These are phyloP conservation scores for Penicillium sp. DNA, from an alignment of 2,329 filamentous ascomycete species.

Conservation along the genomic window DNA sequence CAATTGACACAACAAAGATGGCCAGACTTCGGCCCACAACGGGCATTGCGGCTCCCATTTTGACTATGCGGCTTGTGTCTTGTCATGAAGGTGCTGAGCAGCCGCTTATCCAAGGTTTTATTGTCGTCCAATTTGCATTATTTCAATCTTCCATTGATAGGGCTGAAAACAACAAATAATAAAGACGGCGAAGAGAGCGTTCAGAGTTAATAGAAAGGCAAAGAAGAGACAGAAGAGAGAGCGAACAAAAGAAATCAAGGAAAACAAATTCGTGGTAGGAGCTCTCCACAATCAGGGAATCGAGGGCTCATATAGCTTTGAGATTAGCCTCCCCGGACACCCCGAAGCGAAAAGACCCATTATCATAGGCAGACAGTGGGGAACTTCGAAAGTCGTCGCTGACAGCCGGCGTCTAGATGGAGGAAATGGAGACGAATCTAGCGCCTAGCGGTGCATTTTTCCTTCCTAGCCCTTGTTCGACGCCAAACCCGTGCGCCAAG, in stretches of 20 bases:
- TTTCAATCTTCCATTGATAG: neutral
- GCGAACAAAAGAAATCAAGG: neutral
- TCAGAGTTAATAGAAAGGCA: neutral
- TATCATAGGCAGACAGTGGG: neutral
- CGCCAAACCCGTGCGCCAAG: neutral
- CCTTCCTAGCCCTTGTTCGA: neutral
- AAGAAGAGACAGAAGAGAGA: too few relatives aligned
- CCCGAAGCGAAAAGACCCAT: neutral
- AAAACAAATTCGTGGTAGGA: neutral
- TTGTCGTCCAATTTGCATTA: neutral
- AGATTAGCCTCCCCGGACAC: neutral
- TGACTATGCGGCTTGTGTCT: neutral
- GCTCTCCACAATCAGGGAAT: neutral
- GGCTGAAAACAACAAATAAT: neutral
- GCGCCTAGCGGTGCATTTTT: neutral
- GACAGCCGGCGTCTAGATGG: neutral
- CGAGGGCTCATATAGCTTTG: neutral
- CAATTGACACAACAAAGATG: constrained; percentile 18
- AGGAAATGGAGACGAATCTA: neutral
- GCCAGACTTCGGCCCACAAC: constrained; percentile 20
- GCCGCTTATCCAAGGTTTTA: neutral
- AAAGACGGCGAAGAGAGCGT: neutral
- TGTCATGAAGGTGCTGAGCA: neutral
- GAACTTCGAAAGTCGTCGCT: neutral
- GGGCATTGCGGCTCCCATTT: constrained; percentile 16